phyloP scores from a whole-genome alignment of 768 basidiomycete species.

The Tubosaeta brunneosetosa region DNA sequence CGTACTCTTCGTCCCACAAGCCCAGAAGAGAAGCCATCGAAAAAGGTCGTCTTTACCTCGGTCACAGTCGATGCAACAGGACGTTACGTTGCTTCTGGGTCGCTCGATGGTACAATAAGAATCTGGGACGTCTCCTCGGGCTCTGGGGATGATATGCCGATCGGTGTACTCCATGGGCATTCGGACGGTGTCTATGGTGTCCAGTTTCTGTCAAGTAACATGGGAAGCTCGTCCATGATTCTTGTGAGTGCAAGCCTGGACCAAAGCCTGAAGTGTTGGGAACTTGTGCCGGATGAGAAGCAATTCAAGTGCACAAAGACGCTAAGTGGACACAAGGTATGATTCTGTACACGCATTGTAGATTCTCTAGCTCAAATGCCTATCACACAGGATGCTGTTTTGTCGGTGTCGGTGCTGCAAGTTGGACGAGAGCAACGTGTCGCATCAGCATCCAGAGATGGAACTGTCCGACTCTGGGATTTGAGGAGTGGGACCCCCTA shows the following conservation, averaged over 20 bases:
- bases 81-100: slow-evolving; percentile 46
- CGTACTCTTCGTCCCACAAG: slow-evolving; percentile 19
- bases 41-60: slow-evolving; percentile 29
- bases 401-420: slow-evolving; percentile 29
- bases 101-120: slow-evolving; percentile 48
- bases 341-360: not conserved
- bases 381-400: slow-evolving; percentile 26
- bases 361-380: not conserved
- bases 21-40: slow-evolving; percentile 12
- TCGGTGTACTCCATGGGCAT: slow-evolving; percentile 25
- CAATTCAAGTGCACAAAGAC: slow-evolving; percentile 28
- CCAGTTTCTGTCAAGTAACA: slow-evolving; percentile 25
- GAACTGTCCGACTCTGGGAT: slow-evolving; percentile 36
- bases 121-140: slow-evolving; percentile 48
- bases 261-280: slow-evolving; percentile 40
- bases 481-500: slow-evolving; percentile 27
- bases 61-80: slow-evolving; percentile 30
- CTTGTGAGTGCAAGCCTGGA: slow-evolving; percentile 31
- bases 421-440: slow-evolving; percentile 31
- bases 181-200: slow-evolving; percentile 29
- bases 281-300: slow-evolving; percentile 30
- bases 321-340: slow-evolving; percentile 27
- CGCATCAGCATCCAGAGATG: slow-evolving; percentile 37
- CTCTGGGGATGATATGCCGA: slow-evolving; percentile 17
- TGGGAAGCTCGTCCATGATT: slow-evolving; percentile 23